These are phyloP conservation scores for Candida caryicola DNA, from an alignment of 805 yeast species.

Conservation along the genomic window DNA sequence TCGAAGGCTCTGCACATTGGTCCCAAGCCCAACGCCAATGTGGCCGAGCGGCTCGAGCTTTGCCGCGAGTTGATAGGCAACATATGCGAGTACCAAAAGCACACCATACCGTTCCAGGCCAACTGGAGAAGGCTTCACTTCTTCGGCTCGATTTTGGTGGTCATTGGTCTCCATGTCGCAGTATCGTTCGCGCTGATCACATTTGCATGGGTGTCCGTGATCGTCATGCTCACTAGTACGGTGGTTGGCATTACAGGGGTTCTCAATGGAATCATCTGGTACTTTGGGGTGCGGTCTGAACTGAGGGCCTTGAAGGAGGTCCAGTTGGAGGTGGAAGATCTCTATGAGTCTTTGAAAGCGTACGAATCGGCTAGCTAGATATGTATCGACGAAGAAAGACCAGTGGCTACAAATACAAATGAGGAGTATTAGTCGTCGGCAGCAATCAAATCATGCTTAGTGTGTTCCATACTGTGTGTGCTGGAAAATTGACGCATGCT, in stretches of 20 bases:
- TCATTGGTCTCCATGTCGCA: constrained; percentile 49
- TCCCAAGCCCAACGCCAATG: constrained; percentile 5
- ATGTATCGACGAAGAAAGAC: too few relatives aligned
- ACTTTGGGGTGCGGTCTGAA: constrained; percentile 78
- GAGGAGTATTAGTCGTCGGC: too few relatives aligned
- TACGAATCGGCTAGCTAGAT: too few relatives aligned
- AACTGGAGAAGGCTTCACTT: constrained; percentile 68
- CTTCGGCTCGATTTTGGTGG: constrained; percentile 43
- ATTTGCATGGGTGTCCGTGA: constrained; percentile 58
- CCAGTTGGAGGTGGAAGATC: constrained; percentile 56
- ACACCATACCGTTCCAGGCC: constrained; percentile 56
- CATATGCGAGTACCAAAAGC: constrained; percentile 45
- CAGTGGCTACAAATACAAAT: too few relatives aligned
- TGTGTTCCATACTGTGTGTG: too few relatives aligned
- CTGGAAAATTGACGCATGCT: too few relatives aligned
- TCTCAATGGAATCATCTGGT: constrained; percentile 74
- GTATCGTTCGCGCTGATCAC: constrained; percentile 59
- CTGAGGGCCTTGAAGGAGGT: constrained; percentile 75
- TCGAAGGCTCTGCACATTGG: constrained; percentile 5
- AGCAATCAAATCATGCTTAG: too few relatives aligned
- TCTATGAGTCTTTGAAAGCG: constrained; percentile 3
- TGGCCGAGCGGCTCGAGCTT: constrained; percentile 26
- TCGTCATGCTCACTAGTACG: constrained; percentile 53
- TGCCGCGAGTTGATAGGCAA: constrained; percentile 33
- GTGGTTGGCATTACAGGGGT: constrained; percentile 63